phyloP scores from a whole-genome alignment of 441 rosid genomes.

The Erodium texanum region DNA sequence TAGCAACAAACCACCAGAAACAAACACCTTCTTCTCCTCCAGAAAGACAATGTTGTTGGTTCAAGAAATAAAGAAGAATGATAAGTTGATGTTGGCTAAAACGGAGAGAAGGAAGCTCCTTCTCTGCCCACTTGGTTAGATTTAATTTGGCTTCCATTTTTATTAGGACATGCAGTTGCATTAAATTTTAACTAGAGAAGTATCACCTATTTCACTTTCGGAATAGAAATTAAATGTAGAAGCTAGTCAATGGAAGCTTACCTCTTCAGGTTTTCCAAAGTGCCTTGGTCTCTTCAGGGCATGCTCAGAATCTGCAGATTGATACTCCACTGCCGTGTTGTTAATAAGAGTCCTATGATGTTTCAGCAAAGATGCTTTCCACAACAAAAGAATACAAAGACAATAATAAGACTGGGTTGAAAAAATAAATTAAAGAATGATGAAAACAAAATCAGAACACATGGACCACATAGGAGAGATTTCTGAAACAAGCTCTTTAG shows the following conservation, averaged over 20 bases:
- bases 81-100: no score
- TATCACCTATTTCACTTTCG: background rate
- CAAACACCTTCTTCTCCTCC: background rate
- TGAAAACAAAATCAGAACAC: slow-evolving; percentile 6
- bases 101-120: background rate
- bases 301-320: slow-evolving; percentile 68
- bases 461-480: background rate
- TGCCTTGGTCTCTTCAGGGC: slow-evolving; percentile 59
- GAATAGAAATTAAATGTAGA: background rate
- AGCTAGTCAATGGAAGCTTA: slow-evolving; percentile 14
- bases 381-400: slow-evolving; percentile 12
- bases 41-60: no score
- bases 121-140: background rate
- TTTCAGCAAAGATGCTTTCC: slow-evolving; percentile 45
- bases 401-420: background rate
- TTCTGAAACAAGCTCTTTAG: slow-evolving; percentile 4
- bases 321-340: slow-evolving; percentile 54
- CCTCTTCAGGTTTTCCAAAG: slow-evolving; percentile 62
- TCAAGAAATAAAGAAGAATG: no score
- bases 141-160: background rate
- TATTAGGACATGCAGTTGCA: background rate
- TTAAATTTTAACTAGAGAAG: background rate
- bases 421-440: background rate
- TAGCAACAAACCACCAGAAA: background rate
- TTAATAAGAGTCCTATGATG: slow-evolving; percentile 54